Evolutionary conservation across 1,284 basidiomycete species (phyloP), one percentile per base, ranked within the genome.

Genomic region (Irpex sp.): DNA sequence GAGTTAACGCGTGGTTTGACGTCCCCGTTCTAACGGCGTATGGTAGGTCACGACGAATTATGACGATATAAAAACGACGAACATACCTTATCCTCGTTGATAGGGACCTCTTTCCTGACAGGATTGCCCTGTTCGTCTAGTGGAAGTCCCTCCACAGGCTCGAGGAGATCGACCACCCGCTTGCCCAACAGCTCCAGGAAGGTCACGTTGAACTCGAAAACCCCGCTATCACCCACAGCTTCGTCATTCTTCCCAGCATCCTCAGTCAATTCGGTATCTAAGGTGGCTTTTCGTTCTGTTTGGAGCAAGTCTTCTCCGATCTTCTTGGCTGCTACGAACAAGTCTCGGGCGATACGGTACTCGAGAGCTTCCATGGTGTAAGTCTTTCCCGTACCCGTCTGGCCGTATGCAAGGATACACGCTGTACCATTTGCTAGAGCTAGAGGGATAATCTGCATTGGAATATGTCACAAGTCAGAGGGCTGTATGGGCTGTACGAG

Each of bases 331-430:
- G 65, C 66, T 1, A 66, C 56, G 57, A 76, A 76, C 1, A 76
- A 68, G 65, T 75, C 74, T 31, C 72, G 69, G 3, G 75, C 74
- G 61, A 76, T 66, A 26, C 71, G 67, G 56, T 69, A 68, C 62
- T 76, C 74, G 51, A 76, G 58, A 4, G 68, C 71, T 53, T 74
- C 73, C 73, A 76, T 76, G 1, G 74, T 75, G 63, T 65, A 74
- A 1, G 74, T 75, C 65, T 76, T 76, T 1, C 74, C 74, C 4
- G 70, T 67, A 11, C 74, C 72, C 1, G 74, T 74, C 63, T 75
- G 74, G 1, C 74, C 74, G 59, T 75, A 77, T 8, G 75, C 74
- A 9, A 77, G 69, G 43, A 77, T 69, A 62, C 75, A 77, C 5
- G 70, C 71, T 4, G 74, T 72, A 7, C 75, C 75, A 13, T 72